phyloP scores from a whole-genome alignment of 202 grass and related monocot species.

The Carex arenaria region DNA sequence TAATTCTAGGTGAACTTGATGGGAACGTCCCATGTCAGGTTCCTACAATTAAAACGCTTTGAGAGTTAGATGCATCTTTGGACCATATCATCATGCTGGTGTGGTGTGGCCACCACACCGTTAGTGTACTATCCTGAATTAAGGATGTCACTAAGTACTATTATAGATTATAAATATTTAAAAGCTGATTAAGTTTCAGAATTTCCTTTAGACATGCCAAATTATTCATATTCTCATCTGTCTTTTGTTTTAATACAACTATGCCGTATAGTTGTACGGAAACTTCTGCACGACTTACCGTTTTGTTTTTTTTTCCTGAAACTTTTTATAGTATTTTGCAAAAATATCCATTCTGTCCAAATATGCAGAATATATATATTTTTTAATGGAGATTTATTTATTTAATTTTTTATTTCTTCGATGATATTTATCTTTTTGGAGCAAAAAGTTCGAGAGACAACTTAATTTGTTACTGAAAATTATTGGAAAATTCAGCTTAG shows the following conservation, averaged over 20 bases:
- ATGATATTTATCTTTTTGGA: too few relatives aligned
- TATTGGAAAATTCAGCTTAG: too few relatives aligned
- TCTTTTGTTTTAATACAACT: neutral
- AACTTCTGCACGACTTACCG: neutral
- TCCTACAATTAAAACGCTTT: neutral
- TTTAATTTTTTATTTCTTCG: too few relatives aligned
- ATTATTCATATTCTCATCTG: neutral
- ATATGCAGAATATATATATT: too few relatives aligned
- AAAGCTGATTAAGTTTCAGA: neutral
- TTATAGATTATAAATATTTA: neutral
- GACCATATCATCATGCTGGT: neutral
- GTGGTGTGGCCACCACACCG: neutral
- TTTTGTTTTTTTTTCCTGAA: too few relatives aligned
- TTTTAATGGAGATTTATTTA: too few relatives aligned
- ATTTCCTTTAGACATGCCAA: neutral
- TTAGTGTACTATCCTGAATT: neutral
- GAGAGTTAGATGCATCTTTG: neutral
- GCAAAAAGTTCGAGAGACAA: neutral
- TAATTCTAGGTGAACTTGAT: neutral
- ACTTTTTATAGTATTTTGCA: too few relatives aligned
- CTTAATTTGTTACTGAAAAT: too few relatives aligned
- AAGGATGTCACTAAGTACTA: neutral
- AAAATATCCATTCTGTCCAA: too few relatives aligned
- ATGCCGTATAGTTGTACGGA: neutral
- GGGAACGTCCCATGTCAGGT: neutral